Conservation (phyloP, 352 stramenopile genomes). For the Aphanomyces invadans region DNA sequence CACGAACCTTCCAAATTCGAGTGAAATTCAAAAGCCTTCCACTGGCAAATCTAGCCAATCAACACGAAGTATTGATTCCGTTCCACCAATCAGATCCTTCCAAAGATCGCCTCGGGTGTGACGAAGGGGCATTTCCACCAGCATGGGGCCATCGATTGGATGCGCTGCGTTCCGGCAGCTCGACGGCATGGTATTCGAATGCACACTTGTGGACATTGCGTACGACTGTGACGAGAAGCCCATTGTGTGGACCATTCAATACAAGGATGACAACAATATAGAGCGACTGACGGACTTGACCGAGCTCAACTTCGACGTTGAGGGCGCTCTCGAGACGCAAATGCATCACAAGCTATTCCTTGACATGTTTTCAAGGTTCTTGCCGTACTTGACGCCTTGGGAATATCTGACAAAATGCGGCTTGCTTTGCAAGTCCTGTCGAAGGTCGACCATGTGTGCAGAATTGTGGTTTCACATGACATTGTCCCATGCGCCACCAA, state of each 20-base stretch:
- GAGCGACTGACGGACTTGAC: constrained; percentile 27
- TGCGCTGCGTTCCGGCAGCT: constrained; percentile 27
- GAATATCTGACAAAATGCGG: not conserved
- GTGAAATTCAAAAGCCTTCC: not conserved
- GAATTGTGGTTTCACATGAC: not conserved
- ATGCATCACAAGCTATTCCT: constrained; percentile 19
- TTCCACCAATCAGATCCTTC: not conserved
- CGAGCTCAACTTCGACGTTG: constrained; percentile 27
- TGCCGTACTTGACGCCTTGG: constrained; percentile 15
- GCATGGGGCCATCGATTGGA: constrained; percentile 13
- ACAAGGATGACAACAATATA: constrained; percentile 27
- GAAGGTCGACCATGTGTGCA: not conserved
- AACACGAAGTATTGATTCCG: not conserved
- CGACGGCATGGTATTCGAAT: constrained; percentile 31
- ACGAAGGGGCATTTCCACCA: too few relatives aligned
- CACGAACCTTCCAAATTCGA: not conserved
- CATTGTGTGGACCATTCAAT: constrained; percentile 29
- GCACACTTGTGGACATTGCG: constrained; percentile 27
- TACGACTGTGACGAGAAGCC: not conserved
- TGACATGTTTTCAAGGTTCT: constrained; percentile 3
- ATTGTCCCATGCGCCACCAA: not conserved
- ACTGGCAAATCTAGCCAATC: not conserved
- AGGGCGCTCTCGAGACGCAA: not conserved
- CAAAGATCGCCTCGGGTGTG: not conserved
- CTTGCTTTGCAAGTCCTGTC: not conserved